Evolutionary conservation across 2,329 filamentous ascomycete species (phyloP).

Genomic region (Ophiostoma sp.): DNA sequence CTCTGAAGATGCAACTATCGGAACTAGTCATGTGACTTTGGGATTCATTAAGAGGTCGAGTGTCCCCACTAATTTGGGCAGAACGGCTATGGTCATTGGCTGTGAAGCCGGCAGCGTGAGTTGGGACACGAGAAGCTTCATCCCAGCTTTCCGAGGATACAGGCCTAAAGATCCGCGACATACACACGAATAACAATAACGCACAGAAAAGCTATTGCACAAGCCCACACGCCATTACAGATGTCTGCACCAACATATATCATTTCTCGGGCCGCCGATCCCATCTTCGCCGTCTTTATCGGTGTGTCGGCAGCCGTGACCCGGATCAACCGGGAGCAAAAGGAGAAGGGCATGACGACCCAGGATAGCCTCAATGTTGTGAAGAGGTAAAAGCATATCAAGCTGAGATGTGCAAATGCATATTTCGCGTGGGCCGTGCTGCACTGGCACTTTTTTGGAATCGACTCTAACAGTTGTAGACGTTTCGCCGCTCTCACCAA

Average conservation of each 20-base stretch:
- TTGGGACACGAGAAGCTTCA: neutral
- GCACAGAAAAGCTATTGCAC: neutral
- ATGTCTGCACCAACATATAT: conserved; percentile 56
- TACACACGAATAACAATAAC: neutral
- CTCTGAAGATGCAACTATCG: neutral
- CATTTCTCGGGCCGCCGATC: conserved; percentile 54
- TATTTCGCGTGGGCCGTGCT: too few relatives aligned
- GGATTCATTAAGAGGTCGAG: neutral
- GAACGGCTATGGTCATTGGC: neutral
- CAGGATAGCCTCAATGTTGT: conserved; percentile 45
- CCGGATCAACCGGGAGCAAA: conserved; percentile 56
- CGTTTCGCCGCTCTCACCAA: conserved; percentile 3
- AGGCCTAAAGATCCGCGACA: neutral
- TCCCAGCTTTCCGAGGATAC: neutral
- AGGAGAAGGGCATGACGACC: conserved; percentile 50
- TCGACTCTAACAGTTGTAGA: neutral
- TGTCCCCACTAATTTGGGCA: too few relatives aligned
- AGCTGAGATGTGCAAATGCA: neutral
- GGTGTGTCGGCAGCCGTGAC: conserved; percentile 51
- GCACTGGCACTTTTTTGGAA: neutral
- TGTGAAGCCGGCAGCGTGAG: neutral
- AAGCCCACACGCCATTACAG: conserved; percentile 14
- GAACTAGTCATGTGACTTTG: neutral
- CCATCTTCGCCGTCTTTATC: conserved; percentile 54
- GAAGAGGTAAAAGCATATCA: conserved; percentile 39